These are phyloP conservation scores for Debaryomyces coudertii DNA, from an alignment of 1,139 yeast species.

Conservation along the genomic window DNA sequence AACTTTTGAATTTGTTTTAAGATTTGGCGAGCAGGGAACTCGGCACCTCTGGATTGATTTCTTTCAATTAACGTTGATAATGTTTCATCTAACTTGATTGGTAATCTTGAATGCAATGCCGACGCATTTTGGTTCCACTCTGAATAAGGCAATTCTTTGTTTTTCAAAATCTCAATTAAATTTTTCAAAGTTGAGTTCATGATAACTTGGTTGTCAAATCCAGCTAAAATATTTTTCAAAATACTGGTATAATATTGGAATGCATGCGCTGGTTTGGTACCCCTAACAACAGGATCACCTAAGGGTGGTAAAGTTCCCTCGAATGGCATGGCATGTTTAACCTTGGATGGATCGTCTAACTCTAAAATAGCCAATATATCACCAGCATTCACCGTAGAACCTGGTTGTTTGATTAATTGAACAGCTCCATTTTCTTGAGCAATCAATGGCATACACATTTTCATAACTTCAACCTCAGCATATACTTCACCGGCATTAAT, in stretches of 20 bases:
- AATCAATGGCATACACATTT: constrained; percentile 92
- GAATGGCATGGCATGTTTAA: constrained; percentile 92
- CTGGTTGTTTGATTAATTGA: constrained; percentile 96
- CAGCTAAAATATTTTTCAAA: constrained; percentile 77
- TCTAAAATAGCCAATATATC: constrained; percentile 94
- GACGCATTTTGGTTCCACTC: constrained; percentile 88
- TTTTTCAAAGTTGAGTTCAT: constrained; percentile 80
- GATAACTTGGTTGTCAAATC: constrained; percentile 94
- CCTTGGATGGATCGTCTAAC: constrained; percentile 95
- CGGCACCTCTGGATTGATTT: constrained; percentile 67
- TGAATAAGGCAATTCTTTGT: constrained; percentile 85
- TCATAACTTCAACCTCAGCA: constrained; percentile 99
- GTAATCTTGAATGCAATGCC: constrained; percentile 90
- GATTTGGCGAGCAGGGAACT: constrained; percentile 91
- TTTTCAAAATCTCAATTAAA: constrained; percentile 70
- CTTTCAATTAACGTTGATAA: constrained; percentile 69
- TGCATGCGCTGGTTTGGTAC: constrained; percentile 81
- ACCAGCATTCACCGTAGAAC: constrained; percentile 93
- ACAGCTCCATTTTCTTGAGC: constrained; percentile 93
- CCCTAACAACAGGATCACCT: constrained; percentile 81
- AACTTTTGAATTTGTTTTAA: constrained; percentile 62
- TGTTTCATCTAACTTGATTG: constrained; percentile 70
- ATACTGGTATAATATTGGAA: constrained; percentile 62
- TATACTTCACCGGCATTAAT: constrained; percentile 88
- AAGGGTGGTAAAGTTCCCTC: constrained; percentile 91